Conservation (phyloP, 140 eudicot species). For the Bidens hawaiensis region DNA sequence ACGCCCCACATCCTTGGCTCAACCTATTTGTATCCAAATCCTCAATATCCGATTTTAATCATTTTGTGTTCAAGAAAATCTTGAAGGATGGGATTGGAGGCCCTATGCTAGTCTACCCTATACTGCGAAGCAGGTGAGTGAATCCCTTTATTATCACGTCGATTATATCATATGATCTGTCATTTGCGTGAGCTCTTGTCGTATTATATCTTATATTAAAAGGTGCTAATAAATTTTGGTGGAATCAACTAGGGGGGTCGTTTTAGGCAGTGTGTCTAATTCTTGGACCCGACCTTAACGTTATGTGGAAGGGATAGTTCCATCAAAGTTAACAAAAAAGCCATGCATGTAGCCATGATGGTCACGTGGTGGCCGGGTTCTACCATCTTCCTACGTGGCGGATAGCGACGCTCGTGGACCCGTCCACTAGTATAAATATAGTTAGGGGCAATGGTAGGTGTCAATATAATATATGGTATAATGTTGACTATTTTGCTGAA, state of each 20-base stretch:
- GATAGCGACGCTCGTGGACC: constrained; percentile 22
- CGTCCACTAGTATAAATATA: neutral
- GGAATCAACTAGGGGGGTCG: constrained; percentile 10
- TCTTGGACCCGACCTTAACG: constrained; percentile 19
- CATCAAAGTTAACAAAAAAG: neutral
- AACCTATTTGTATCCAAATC: constrained; percentile 68
- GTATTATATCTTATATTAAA: neutral
- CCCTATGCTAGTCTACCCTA: constrained; percentile 90
- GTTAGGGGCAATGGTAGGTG: neutral
- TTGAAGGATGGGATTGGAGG: constrained; percentile 82
- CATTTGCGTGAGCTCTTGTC: neutral
- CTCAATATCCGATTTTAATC: constrained; percentile 71
- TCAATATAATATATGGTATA: constrained; percentile 30
- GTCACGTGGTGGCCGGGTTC: constrained; percentile 27
- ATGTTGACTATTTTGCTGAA: constrained; percentile 38
- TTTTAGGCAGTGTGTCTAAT: constrained; percentile 7
- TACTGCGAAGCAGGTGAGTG: constrained; percentile 68
- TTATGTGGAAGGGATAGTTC: constrained; percentile 23
- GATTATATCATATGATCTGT: neutral
- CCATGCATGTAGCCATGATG: constrained; percentile 27
- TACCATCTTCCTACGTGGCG: constrained; percentile 21
- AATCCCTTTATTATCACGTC: neutral
- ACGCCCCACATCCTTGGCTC: constrained; percentile 97
- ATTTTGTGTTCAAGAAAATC: constrained; percentile 54
- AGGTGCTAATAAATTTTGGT: constrained; percentile 5